These are phyloP conservation scores for Gloeostereum incarnatum DNA, from an alignment of 768 basidiomycete species.

Conservation along the genomic window DNA sequence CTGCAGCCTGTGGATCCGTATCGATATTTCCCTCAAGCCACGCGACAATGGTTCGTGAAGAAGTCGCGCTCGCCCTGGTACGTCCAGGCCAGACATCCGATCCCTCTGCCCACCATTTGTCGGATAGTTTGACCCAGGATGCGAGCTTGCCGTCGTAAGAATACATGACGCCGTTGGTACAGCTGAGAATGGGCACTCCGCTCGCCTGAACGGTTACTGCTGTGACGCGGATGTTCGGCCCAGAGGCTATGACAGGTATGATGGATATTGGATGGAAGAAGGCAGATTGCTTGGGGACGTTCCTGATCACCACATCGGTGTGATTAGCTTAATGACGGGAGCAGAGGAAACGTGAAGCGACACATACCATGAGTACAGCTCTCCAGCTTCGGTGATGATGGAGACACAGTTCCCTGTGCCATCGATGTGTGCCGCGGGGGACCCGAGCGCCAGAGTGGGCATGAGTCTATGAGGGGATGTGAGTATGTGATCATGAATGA, in stretches of 20 bases:
- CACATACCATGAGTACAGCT: conserved; percentile 67
- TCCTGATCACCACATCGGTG: conserved; percentile 33
- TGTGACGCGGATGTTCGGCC: conserved; percentile 52
- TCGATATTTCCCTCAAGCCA: conserved; percentile 38
- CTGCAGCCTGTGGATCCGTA: conserved; percentile 22
- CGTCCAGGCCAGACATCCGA: conserved; percentile 79
- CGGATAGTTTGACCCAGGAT: conserved; percentile 69
- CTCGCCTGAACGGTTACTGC: conserved; percentile 67
- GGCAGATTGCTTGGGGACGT: conserved; percentile 57
- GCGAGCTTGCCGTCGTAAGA: conserved; percentile 65
- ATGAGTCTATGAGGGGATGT: conserved; percentile 46
- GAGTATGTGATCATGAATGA: conserved; percentile 2
- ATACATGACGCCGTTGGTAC: conserved; percentile 71
- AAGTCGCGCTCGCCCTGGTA: conserved; percentile 33
- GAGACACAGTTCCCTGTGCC: conserved; percentile 57
- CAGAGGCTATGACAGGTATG: conserved; percentile 41
- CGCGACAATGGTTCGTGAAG: conserved; percentile 45
- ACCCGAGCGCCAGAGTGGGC: conserved; percentile 66
- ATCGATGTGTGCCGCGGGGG: conserved; percentile 61
- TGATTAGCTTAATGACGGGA: conserved; percentile 6
- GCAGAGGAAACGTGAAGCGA: not conserved
- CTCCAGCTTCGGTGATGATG: conserved; percentile 63
- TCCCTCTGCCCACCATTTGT: conserved; percentile 79
- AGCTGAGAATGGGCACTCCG: conserved; percentile 68
- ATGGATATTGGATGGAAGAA: conserved; percentile 62